Evolutionary conservation across 2,329 filamentous ascomycete species (phyloP).

Genomic region (Phialocephala subalpina): DNA sequence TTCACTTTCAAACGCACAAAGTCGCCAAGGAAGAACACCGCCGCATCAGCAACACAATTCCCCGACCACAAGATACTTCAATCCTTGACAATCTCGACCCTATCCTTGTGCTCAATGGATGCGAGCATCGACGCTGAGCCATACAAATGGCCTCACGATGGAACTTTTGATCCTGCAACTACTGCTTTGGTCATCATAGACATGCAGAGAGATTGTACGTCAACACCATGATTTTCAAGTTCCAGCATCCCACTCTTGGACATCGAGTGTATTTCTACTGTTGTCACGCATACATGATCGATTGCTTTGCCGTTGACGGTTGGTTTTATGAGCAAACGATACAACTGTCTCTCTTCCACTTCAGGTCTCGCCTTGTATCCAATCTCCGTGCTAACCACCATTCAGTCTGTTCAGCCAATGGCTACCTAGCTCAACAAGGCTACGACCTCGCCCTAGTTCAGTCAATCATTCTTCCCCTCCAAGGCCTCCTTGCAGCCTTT

Average conservation of each 20-base stretch:
- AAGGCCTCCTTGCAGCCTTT: slow-evolving; percentile 50
- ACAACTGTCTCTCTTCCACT: background rate
- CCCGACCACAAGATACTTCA: background rate
- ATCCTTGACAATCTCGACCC: slow-evolving; percentile 13
- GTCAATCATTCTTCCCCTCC: slow-evolving; percentile 53
- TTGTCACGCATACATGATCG: background rate
- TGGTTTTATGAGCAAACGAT: background rate
- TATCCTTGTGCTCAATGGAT: slow-evolving; percentile 21
- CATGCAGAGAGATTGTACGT: slow-evolving; percentile 61
- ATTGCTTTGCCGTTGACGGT: background rate
- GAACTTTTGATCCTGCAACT: slow-evolving; percentile 47
- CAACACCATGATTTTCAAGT: background rate
- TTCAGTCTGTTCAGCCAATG: slow-evolving; percentile 51
- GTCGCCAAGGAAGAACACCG: background rate
- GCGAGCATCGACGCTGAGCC: slow-evolving; percentile 39
- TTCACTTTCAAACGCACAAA: background rate
- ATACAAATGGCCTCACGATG: slow-evolving; percentile 51
- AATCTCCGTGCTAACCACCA: slow-evolving; percentile 17
- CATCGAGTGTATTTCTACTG: background rate
- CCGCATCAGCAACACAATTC: background rate
- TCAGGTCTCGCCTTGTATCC: background rate
- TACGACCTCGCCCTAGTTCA: slow-evolving; percentile 50
- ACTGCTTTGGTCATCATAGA: slow-evolving; percentile 63
- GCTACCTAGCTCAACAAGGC: slow-evolving; percentile 58
- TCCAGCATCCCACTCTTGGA: slow-evolving; percentile 15